Evolutionary conservation across 1,284 basidiomycete species (phyloP).

Genomic region (Moniliophthora roreri): DNA sequence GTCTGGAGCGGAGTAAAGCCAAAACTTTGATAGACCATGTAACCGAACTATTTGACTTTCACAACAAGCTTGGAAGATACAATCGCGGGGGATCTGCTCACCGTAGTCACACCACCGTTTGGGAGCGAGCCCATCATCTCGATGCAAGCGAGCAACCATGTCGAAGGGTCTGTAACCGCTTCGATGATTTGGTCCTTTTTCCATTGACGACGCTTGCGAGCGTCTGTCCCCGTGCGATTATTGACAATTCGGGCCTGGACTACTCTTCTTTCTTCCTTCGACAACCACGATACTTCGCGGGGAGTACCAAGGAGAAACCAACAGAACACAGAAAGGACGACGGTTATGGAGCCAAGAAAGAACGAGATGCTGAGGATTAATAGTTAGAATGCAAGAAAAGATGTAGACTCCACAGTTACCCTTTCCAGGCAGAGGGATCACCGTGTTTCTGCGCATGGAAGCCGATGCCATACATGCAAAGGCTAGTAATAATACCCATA

Average conservation of each 20-base stretch:
- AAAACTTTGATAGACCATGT: conserved; percentile 15
- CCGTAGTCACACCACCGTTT: conserved; percentile 16
- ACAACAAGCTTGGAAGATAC: neutral
- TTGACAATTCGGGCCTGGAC: conserved; percentile 15
- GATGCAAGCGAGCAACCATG: conserved; percentile 15
- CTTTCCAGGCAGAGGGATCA: conserved; percentile 18
- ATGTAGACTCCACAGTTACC: conserved; percentile 7
- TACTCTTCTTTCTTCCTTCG: conserved; percentile 11
- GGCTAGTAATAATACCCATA: conserved; percentile 14
- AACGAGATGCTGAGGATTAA: conserved; percentile 16
- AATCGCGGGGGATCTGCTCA: neutral
- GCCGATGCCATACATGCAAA: conserved; percentile 18
- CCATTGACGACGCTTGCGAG: conserved; percentile 13
- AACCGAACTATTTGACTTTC: conserved; percentile 12
- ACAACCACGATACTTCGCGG: conserved; percentile 16
- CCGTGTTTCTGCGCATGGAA: conserved; percentile 11
- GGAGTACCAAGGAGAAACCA: conserved; percentile 18
- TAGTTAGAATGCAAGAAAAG: neutral
- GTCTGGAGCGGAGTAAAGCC: conserved; percentile 17
- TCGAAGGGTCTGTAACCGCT: conserved; percentile 17
- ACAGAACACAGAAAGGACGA: conserved; percentile 13
- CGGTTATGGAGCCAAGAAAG: conserved; percentile 16
- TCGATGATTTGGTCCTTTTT: conserved; percentile 16
- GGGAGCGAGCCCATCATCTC: conserved; percentile 12
- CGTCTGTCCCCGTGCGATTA: conserved; percentile 17